phyloP scores from a whole-genome alignment of 2,329 filamentous ascomycete genomes.

The Cyphellophora europaea region DNA sequence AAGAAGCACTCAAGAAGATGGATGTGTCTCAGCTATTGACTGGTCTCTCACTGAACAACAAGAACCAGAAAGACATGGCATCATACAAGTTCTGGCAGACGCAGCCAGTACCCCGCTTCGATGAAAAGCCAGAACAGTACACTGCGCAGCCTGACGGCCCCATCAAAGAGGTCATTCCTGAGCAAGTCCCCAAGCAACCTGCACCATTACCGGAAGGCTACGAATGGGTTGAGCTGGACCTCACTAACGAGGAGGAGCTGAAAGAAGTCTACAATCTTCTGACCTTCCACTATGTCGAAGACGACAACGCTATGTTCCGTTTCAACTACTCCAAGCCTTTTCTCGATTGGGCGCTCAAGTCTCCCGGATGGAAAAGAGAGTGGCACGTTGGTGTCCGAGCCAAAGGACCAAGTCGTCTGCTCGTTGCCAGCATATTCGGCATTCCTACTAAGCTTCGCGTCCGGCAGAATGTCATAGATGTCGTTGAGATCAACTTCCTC shows the following conservation, averaged over 20 bases:
- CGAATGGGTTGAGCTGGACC: conserved; percentile 87
- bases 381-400: conserved; percentile 95
- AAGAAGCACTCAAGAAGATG: conserved; percentile 41
- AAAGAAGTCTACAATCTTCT: conserved; percentile 88
- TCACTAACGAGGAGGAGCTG: conserved; percentile 66
- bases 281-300: conserved; percentile 92
- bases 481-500: conserved; percentile 95
- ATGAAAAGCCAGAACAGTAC: conserved; percentile 44
- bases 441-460: conserved; percentile 78
- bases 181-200: conserved; percentile 69
- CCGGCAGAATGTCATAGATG: conserved; percentile 62
- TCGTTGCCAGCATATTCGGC: conserved; percentile 93
- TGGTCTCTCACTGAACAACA: conserved; percentile 59
- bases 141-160: conserved; percentile 64
- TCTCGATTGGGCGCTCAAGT: conserved; percentile 87
- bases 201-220: conserved; percentile 70
- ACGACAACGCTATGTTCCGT: conserved; percentile 92
- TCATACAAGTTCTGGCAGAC: conserved; percentile 99
- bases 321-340: conserved; percentile 92
- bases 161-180: conserved; percentile 69
- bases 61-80: conserved; percentile 93
- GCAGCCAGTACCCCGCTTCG: conserved; percentile 83
- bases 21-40: conserved; percentile 39
- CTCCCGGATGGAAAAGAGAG: conserved; percentile 84
- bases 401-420: conserved; percentile 62